Evolutionary conservation across 2,329 filamentous ascomycete species (phyloP).

Genomic region (Phoma herbarum): DNA sequence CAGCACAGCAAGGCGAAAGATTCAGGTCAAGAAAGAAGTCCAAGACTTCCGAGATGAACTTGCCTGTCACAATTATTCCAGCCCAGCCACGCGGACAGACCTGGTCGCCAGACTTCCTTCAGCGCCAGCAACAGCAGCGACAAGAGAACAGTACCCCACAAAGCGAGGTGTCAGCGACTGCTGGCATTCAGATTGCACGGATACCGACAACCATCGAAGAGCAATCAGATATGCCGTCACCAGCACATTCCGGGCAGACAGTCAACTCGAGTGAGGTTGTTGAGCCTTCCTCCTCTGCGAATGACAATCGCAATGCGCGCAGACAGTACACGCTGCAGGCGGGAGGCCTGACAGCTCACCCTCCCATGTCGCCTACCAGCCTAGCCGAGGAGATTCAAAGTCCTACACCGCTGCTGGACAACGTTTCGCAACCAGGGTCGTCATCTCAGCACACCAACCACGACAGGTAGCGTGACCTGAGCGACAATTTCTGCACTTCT

Average conservation of each 20-base stretch:
- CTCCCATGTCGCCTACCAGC: slow-evolving; percentile 16
- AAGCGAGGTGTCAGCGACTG: slow-evolving; percentile 21
- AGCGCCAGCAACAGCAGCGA: slow-evolving; percentile 28
- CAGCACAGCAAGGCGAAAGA: slow-evolving; percentile 59
- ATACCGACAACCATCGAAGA: slow-evolving; percentile 32
- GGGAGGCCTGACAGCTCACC: slow-evolving; percentile 20
- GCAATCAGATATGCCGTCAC: slow-evolving; percentile 26
- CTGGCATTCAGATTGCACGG: slow-evolving; percentile 28
- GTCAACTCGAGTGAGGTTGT: slow-evolving; percentile 24
- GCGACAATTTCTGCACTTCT: slow-evolving; percentile 25
- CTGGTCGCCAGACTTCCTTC: slow-evolving; percentile 59
- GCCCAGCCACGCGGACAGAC: slow-evolving; percentile 64
- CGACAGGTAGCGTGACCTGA: slow-evolving; percentile 36
- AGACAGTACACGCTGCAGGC: slow-evolving; percentile 39
- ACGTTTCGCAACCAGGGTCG: slow-evolving; percentile 1
- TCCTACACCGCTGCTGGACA: slow-evolving; percentile 16
- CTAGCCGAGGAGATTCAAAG: slow-evolving; percentile 15
- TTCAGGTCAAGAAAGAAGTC: slow-evolving; percentile 52
- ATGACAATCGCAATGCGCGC: slow-evolving; percentile 31
- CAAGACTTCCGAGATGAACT: slow-evolving; percentile 50
- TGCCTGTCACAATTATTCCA: slow-evolving; percentile 69
- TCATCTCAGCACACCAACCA: slow-evolving; percentile 29
- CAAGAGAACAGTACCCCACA: not conserved
- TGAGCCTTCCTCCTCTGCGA: slow-evolving; percentile 21
- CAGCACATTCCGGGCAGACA: slow-evolving; percentile 21